Evolutionary conservation across 129 eudicot species (phyloP), one percentile per base, ranked within the genome.

Genomic region (Sambucus nigra): DNA sequence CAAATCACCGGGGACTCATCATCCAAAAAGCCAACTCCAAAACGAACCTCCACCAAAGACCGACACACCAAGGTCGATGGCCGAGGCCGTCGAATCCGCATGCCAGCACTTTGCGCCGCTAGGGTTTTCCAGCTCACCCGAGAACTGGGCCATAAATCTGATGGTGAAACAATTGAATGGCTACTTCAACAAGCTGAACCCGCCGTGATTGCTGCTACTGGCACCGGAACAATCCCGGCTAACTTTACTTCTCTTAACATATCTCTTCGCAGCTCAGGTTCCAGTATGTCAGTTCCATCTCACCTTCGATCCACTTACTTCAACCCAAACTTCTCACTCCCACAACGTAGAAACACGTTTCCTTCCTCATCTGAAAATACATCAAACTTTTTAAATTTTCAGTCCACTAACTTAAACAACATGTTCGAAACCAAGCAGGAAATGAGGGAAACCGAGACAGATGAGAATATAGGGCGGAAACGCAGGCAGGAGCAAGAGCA

Each of bases 21-120:
- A 1, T 31, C 84, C 2, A 91, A 91, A 54, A 91, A 91, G 65
- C 84, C 82, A 17, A 80, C 89, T 0, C 89, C 91, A 0, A 91
- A 86, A 59, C 47, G 99, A 12, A 82, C 95, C 7, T 91, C 99
- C 2, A 91, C 99, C 0, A 91, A 91, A 63, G 99, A 91, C 53
- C 73, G 99, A 0, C 99, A 91, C 66, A 91, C 99, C 0, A 91
- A 91, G 29, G 99, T 91, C 15, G 99, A 91, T 61, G 99, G 99
- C 29, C 80, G 99, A 1, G 99, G 99, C 35, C 76, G 99, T 38
- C 86, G 99, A 28, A 91, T 91, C 73, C 95, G 99, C 49, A 91
- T 91, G 99, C 99, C 99, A 0, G 99, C 99, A 1, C 72, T 91
- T 11, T 91, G 99, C 49, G 99, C 99, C 1, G 99, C 99, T 24